Base-by-base conservation (phyloP, 202 grass and related monocot genomes). In the Setaria italica region DNA sequence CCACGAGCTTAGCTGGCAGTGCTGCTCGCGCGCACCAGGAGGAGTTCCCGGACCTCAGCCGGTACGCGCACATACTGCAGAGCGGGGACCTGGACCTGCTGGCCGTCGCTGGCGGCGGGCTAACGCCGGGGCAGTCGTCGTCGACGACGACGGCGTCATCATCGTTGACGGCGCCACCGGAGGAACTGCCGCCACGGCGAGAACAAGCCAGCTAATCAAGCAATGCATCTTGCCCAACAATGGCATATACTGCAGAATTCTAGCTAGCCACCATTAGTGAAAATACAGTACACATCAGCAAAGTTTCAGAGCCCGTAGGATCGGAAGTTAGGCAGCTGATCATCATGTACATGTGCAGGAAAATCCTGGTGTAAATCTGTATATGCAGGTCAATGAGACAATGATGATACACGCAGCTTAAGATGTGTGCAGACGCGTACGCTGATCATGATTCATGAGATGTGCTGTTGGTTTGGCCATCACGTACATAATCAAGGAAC, bases 21-120 rank as follows among this genome's bases (percentile, higher is more conserved):
- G 39, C 39, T 41, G 39, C 39, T 41, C 39, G 39, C 5, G 39
- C 0, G 4, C 39, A 41, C 1, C 43, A 9, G 1, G 43, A 46
- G 43, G 43, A 37, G 54, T 92, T 89, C 77, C 87, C 90, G 1
- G 84, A 90, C 81, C 72, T 92, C 37, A 0, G 35, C n/a, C 85
- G 17, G 49, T 92, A 92, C 60, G 78, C 88, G 35, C 87, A 85
- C 80, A 67, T 92, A 45, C 85, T 87, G 60, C 85, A 81, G 48
- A 92, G 87, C 78, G 85, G 72, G 46, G 85, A 89, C 79, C 20
- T 67, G 33, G 87, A 82, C 33, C 46, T 90, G 57, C 85, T 46
- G 15, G 10, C 15, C 20, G 29, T 48, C 42, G 9, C 63, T 7
- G 20, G 45, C 17, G 29, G 45, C 17, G 55, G 42, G 16, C 0